Evolutionary conservation across 352 stramenopile genomes (phyloP).

Genomic region (Globisporangium acanthophoron): DNA sequence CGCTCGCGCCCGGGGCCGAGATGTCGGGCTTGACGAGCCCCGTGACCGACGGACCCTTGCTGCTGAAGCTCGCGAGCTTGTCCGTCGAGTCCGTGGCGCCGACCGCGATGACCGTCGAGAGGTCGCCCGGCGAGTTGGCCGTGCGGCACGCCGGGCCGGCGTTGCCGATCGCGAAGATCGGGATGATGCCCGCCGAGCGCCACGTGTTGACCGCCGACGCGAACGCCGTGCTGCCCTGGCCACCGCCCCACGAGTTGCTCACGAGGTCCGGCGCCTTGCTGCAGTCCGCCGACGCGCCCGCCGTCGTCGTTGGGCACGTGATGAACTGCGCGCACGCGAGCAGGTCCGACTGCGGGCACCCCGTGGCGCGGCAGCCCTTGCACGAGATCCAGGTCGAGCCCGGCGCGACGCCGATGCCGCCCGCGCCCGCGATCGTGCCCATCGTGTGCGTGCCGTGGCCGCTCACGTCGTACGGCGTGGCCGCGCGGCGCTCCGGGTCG

Average conservation of each 20-base stretch:
- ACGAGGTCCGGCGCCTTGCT: slow-evolving; percentile 28
- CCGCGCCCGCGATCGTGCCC: slow-evolving; percentile 7
- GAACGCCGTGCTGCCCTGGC: slow-evolving; percentile 14
- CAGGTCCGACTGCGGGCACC: slow-evolving; percentile 15
- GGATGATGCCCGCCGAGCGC: slow-evolving; percentile 22
- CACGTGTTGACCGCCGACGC: slow-evolving; percentile 16
- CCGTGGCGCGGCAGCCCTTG: slow-evolving; percentile 11
- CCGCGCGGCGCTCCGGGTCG: background rate
- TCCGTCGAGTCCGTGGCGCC: slow-evolving; percentile 19
- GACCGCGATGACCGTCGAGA: slow-evolving; percentile 20
- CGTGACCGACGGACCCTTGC: slow-evolving; percentile 16
- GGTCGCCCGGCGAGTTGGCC: slow-evolving; percentile 18
- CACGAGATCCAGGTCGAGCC: slow-evolving; percentile 28
- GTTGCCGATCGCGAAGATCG: slow-evolving; percentile 28
- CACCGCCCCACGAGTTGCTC: slow-evolving; percentile 29
- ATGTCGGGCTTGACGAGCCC: slow-evolving; percentile 7
- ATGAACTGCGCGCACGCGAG: slow-evolving; percentile 32
- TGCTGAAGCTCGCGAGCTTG: slow-evolving; percentile 19
- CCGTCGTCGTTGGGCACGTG: slow-evolving; percentile 22
- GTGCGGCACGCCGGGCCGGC: slow-evolving; percentile 16
- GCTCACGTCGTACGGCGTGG: slow-evolving; percentile 14
- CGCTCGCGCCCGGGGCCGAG: slow-evolving; percentile 2
- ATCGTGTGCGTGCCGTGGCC: slow-evolving; percentile 15
- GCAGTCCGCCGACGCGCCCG: slow-evolving; percentile 20
- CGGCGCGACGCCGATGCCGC: slow-evolving; percentile 29